Base-by-base conservation (phyloP, 2,329 filamentous ascomycete genomes). In the Lecanoromycetidae sp. region DNA sequence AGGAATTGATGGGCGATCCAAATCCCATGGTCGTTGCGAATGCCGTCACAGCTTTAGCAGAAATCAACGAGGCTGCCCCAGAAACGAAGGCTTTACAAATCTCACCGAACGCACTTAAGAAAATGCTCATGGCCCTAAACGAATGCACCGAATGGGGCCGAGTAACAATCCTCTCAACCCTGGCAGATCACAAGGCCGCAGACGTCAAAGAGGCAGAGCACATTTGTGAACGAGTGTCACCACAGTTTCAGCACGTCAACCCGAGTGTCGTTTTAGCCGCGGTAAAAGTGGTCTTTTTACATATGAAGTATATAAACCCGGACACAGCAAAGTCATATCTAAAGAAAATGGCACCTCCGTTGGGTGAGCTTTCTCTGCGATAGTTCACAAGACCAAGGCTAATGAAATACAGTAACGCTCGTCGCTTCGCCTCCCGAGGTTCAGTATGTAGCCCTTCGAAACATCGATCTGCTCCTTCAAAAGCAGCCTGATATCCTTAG, bases 21-120 rank as follows among this genome's bases (percentile, higher is more conserved):
- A 98, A 98, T 63, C 91, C 91, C 3, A 98, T 96, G 90, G 91
- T 98, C 3, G 91, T 98, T 49, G 91, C 91, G 53, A 98, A 98
- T 68, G 91, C 87, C 12, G 91, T 98, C 7, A 90, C 88, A 53
- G 91, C 91, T 3, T 73, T 98, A 43, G 82, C 85, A 7, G 91
- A 98, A 62, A 98, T 98, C 60, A 75, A 75, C 57, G 88, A 98
- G 62, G 79, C 86, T 0, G 84, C 88, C 0, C 91, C 91, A 9
- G 90, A 96, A 63, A 95, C 88, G 1, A 80, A 79, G 53, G 91
- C 90, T 4, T 71, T 98, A 46, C 73, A 86, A 40, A 82, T 98
- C 52, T 93, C 84, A 1, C 75, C 86, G 2, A 74, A 79, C 50
- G 90, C 81, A 3, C 70, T 98, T 54, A 95, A 95, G 72, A 98